Evolutionary conservation across 441 rosid species (phyloP), one percentile per base, ranked within the genome.

Genomic region (Pelargonium myrrhifolium): DNA sequence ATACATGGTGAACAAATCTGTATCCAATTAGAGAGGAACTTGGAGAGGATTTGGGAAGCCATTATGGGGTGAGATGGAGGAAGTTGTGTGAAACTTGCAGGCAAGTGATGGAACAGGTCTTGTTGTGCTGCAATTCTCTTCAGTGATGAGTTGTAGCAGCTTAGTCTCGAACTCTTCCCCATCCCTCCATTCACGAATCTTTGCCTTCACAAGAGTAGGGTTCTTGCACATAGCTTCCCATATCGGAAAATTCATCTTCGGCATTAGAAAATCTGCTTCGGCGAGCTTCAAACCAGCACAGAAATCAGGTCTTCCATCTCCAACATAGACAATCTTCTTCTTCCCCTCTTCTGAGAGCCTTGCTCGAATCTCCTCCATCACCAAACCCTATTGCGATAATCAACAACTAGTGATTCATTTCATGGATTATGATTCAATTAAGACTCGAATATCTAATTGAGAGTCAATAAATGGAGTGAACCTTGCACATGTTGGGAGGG

Each of bases 401-500:
- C 9, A 51, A 51, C 58, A 31, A 31, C 37, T 5, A 31, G 37
- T 51, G 8, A 20, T 18, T 51, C 18, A 51, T 45, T 3, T 45
- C 53, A 45, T 15, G 15, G 58, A 51, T 9, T 51, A 51, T 5
- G 21, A 51, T 55, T 55, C 21, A n/a, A n/a, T n/a, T n/a, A n/a
- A n/a, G n/a, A n/a, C n/a, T n/a, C n/a, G n/a, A n/a, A n/a, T n/a
- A n/a, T n/a, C n/a, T n/a, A n/a, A n/a, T n/a, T n/a, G n/a, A n/a
- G n/a, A n/a, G n/a, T n/a, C n/a, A n/a, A n/a, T n/a, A 11, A 7
- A 24, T 55, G 21, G 60, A 55, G 61, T 78, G 6, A 4, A 88
- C 98, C 96, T 92, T 90, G 83, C 98, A 92, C 74, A 92, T 75
- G 72, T 90, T 81, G 42, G 86, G 7, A 65, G 96, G 93, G 71